Evolutionary conservation across 2,329 filamentous ascomycete genomes (phyloP), one percentile per base, ranked within the genome.

Genomic region (Trichoderma afroharzianum): DNA sequence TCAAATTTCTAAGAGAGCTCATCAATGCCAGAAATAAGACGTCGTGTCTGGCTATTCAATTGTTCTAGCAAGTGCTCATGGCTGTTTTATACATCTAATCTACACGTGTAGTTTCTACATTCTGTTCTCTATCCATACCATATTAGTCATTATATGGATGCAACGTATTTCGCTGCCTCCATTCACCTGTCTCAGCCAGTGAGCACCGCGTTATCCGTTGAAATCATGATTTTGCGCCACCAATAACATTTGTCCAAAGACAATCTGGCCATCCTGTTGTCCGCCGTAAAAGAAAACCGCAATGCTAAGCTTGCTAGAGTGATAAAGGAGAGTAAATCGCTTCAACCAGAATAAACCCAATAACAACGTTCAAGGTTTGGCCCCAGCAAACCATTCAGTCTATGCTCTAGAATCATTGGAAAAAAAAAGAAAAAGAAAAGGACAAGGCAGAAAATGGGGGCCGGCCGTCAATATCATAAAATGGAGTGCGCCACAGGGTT

Each of bases 351-450:
- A 64, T 24, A 33, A 53, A 43, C 47, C 68, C 15, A 63, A 57
- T 33, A 18, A 26, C 36, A n/a, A 47, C 7, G 30, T 47, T 26
- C 32, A 58, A 66, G 61, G 33, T 47, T 64, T 43, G 50, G 14
- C 12, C 21, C 61, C 68, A 47, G 61, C 68, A 66, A 71, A 58
- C 39, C 59, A n/a, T 39, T 24, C 66, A 68, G 33, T 69, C 67
- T 69, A 36, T 69, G 57, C 28, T 30, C 55, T 47, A 26, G 28
- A 15, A 6, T 47, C 43, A n/a, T 50, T 8, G n/a, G n/a, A n/a
- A 6, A n/a, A 21, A 28, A n/a, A n/a, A n/a, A 14, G 4, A 26
- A 50, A 21, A 24, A 58, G 11, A 6, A 43, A 8, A 24, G 24
- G 24, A 53, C 26, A 24, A 33, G 9, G n/a, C 15, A 47, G 9